Percentiles rank a stretch among this genome's conserved stretches.
These are phyloP conservation scores for Sclerotinia trifoliorum DNA, from an alignment of 2,329 filamentous ascomycete genomes.

Conservation along the genomic window DNA sequence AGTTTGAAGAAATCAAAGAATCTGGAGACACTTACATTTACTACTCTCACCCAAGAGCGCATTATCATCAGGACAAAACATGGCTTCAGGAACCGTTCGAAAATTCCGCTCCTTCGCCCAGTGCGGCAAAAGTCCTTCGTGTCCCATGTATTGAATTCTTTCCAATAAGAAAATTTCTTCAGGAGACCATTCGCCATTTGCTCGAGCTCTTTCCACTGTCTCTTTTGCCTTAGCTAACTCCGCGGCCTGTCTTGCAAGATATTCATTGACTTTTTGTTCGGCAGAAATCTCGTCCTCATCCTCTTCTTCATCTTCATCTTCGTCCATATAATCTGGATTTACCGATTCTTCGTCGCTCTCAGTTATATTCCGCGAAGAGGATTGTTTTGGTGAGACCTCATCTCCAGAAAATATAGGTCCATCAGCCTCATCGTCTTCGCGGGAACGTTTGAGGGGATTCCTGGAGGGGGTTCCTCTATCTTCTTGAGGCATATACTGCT, in stretches of 20 bases:
- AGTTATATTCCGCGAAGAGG: conserved; percentile 23
- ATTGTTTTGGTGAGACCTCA: conserved; percentile 30
- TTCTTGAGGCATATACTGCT: conserved; percentile 28
- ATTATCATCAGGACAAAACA: conserved; percentile 34
- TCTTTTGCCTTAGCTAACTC: conserved; percentile 30
- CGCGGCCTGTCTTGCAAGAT: conserved; percentile 36
- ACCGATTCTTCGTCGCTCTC: conserved; percentile 8
- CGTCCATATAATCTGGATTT: conserved; percentile 8
- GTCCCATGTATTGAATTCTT: conserved; percentile 37
- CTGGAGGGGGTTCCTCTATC: conserved; percentile 22
- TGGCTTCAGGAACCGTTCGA: conserved; percentile 34
- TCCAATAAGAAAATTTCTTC: conserved; percentile 38
- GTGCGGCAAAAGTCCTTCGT: conserved; percentile 36
- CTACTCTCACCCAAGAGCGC: conserved; percentile 35
- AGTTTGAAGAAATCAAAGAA: background rate
- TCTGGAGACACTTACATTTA: conserved; percentile 31
- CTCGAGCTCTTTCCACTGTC: conserved; percentile 33
- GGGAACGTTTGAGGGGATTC: conserved; percentile 35
- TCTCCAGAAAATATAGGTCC: conserved; percentile 20
- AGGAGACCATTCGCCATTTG: conserved; percentile 35
- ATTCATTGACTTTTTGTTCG: conserved; percentile 36
- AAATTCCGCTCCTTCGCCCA: conserved; percentile 37
- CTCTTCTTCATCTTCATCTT: conserved; percentile 21
- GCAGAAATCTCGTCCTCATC: conserved; percentile 26
- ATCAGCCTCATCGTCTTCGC: conserved; percentile 31